These are phyloP conservation scores for Chenopodium berlandieri DNA, from an alignment of 148 eudicot species.

Conservation along the genomic window DNA sequence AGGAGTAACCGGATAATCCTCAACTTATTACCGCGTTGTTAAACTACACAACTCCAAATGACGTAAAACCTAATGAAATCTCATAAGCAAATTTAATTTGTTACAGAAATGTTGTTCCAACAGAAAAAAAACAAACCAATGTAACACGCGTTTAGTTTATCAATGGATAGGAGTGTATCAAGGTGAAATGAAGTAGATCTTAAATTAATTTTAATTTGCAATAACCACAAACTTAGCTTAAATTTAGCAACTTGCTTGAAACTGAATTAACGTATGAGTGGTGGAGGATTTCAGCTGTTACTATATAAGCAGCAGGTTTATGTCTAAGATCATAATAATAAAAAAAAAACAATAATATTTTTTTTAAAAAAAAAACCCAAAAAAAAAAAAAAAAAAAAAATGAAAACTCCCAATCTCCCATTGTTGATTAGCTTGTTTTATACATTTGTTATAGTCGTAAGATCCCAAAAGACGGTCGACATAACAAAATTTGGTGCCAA, in stretches of 20 bases:
- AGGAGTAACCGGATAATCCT: too few species aligned
- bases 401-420: slow-evolving; percentile 21
- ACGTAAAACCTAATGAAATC: too few species aligned
- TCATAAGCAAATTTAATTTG: too few species aligned
- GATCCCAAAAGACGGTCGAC: slow-evolving; percentile 16
- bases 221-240: slow-evolving; percentile 37
- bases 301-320: slow-evolving; percentile 7
- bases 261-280: neutral
- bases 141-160: too few species aligned
- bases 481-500: slow-evolving; percentile 20
- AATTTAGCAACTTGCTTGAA: neutral
- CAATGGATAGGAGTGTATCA: neutral
- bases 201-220: slow-evolving; percentile 26
- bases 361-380: neutral
- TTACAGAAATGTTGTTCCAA: too few species aligned
- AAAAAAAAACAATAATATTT: neutral
- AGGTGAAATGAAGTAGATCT: neutral
- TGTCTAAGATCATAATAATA: neutral
- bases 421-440: slow-evolving; percentile 10
- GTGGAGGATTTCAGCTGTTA: neutral
- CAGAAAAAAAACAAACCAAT: too few species aligned
- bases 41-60: too few species aligned
- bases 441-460: slow-evolving; percentile 18
- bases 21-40: too few species aligned
- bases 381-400: neutral